Conservation (phyloP, 1,139 yeast species). For the Ogataea hybrid region DNA sequence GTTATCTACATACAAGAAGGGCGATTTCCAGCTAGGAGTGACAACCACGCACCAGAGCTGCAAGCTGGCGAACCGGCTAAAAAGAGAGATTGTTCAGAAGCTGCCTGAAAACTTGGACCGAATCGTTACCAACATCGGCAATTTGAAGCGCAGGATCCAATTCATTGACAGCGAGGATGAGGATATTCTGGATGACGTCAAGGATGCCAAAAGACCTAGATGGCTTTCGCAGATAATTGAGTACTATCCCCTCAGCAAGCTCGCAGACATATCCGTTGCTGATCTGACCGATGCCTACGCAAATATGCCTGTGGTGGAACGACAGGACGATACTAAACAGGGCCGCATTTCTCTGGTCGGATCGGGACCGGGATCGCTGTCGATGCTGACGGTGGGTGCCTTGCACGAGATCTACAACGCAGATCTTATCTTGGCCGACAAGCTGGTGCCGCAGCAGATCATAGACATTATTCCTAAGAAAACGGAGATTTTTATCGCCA, state of each 20-base stretch:
- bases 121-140: constrained; percentile 68
- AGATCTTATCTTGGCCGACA: constrained; percentile 84
- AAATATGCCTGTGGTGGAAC: constrained; percentile 3
- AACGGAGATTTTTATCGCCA: constrained; percentile 80
- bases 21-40: constrained; percentile 78
- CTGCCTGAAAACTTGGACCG: constrained; percentile 71
- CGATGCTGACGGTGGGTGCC: constrained; percentile 84
- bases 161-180: constrained; percentile 46
- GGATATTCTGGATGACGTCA: constrained; percentile 45
- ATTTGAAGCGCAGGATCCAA: constrained; percentile 55
- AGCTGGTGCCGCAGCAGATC: constrained; percentile 87
- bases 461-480: constrained; percentile 72
- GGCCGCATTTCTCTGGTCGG: constrained; percentile 83
- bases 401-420: constrained; percentile 76
- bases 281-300: constrained; percentile 45
- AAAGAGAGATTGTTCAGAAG: constrained; percentile 64
- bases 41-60: constrained; percentile 92
- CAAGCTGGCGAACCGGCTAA: constrained; percentile 75
- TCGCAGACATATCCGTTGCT: constrained; percentile 55
- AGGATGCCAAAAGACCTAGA: constrained; percentile 61
- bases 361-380: constrained; percentile 90
- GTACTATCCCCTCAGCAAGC: constrained; percentile 72
- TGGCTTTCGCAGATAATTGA: constrained; percentile 93
- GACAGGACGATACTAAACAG: constrained; percentile 16
- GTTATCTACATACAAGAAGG: constrained; percentile 67